phyloP scores from a whole-genome alignment of 495 filamentous ascomycete species.

The Cercophora newfieldiana region DNA sequence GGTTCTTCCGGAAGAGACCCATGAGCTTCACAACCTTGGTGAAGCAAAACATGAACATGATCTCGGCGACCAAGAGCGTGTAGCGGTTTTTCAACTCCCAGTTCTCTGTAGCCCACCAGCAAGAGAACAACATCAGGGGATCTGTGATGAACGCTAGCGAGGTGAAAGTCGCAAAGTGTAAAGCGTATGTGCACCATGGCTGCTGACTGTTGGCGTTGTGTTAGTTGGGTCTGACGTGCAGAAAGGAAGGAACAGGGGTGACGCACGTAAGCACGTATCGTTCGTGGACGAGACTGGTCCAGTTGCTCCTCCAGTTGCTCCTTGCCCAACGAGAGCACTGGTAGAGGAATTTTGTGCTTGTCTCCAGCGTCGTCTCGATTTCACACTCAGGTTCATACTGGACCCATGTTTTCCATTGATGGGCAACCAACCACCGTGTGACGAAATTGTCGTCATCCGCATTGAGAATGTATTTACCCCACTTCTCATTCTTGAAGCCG shows the following conservation, averaged over 20 bases:
- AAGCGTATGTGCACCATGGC: conserved; percentile 74
- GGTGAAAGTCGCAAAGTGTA: conserved; percentile 72
- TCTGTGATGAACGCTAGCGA: conserved; percentile 68
- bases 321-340: conserved; percentile 81
- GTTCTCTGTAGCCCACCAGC: conserved; percentile 50
- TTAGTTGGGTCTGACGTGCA: conserved; percentile 5
- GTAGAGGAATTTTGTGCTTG: conserved; percentile 69
- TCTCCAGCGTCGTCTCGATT: conserved; percentile 74
- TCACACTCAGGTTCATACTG: conserved; percentile 74
- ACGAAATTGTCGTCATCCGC: conserved; percentile 86
- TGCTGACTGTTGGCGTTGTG: conserved; percentile 54
- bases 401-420: conserved; percentile 74
- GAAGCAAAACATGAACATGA: conserved; percentile 52
- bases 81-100: conserved; percentile 43
- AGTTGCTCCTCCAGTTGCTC: conserved; percentile 81
- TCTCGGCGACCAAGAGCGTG: conserved; percentile 52
- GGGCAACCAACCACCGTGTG: conserved; percentile 74
- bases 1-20: conserved; percentile 70
- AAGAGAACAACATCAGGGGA: conserved; percentile 58
- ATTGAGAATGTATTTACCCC: conserved; percentile 72
- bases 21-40: conserved; percentile 77
- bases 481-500: conserved; percentile 70
- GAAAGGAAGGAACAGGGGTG: conserved; percentile 7
- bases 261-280: conserved; percentile 69
- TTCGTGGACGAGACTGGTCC: conserved; percentile 71